Evolutionary conservation across 352 stramenopile genomes (phyloP), one percentile per base, ranked within the genome.

Genomic region (Blastocystis sp.): DNA sequence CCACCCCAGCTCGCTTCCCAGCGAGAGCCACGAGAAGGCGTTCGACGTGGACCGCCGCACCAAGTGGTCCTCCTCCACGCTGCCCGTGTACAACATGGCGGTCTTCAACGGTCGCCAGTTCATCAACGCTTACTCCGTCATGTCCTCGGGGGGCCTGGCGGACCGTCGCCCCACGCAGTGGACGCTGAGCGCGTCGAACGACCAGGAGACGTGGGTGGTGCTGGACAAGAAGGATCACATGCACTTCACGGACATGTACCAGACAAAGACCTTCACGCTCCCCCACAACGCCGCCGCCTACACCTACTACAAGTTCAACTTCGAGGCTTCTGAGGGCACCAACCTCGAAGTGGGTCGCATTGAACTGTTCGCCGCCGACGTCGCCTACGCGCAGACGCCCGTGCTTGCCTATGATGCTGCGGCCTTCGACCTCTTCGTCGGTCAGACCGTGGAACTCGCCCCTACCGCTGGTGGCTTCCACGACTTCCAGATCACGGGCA

Each of bases 61-160:
- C 21, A 87, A 74, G 45, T 87, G 77, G 77, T 45, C 45, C 0
- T n/a, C 52, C 1, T 52, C 24, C 28, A 61, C 43, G 11, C 54
- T 87, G 11, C 77, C 77, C 43, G 77, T 52, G 21, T 87, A 87
- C 40, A n/a, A 62, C 52, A 42, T 28, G 11, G 3, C 60, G 3
- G 40, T 40, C 9, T 87, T 78, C 62, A 10, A 79, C 21, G n/a
- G 59, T 10, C 38, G 65, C 28, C 59, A 87, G 11, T 87, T 77
- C 65, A 87, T 87, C 52, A 87, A 87, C 42, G 62, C 77, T 21
- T 87, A 87, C 40, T 38, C 77, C 14, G 40, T 87, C 1, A 69
- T 59, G 3, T 78, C 77, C 48, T 77, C 62, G 19, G 62, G 62
- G 34, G 77, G 65, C 34, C 14, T 74, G 10, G 54, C 40, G 7